Evolutionary conservation across 164 flowering plant species (phyloP).

Genomic region (Tetrastigma voinierianum): DNA sequence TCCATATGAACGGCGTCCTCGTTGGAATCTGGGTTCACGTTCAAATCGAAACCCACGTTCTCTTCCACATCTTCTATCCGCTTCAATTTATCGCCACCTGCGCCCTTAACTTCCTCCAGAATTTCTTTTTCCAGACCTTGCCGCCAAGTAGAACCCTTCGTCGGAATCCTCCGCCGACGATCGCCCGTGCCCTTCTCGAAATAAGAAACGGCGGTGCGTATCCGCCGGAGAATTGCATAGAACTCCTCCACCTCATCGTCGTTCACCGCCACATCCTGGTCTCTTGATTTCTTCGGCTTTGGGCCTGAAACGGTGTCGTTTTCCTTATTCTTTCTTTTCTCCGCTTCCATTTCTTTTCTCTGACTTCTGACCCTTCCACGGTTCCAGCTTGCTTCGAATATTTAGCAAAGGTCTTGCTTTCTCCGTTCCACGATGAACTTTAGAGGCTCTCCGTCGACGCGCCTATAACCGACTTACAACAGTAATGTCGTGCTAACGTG

Average conservation of each 20-base stretch:
- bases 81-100: not conserved
- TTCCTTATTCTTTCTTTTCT: not conserved
- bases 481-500: no score
- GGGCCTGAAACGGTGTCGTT: not conserved
- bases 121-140: constrained; percentile 25
- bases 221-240: constrained; percentile 42
- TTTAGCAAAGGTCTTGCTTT: no score
- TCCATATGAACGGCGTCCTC: constrained; percentile 1
- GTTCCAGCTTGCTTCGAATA: no score
- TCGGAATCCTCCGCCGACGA: not conserved
- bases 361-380: no score
- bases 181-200: constrained; percentile 22
- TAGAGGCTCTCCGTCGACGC: no score
- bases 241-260: constrained; percentile 55
- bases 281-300: not conserved
- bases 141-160: constrained; percentile 14
- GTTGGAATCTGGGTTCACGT: constrained; percentile 24
- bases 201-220: constrained; percentile 38
- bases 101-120: constrained; percentile 14
- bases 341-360: not conserved
- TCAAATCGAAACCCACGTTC: constrained; percentile 25
- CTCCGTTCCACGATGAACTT: no score
- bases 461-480: no score
- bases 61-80: constrained; percentile 1
- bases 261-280: constrained; percentile 7